Percentiles rank a stretch among this genome's conserved stretches.
Evolutionary conservation across 2,329 filamentous ascomycete genomes (phyloP).

Genomic region (Penicillium expansum): DNA sequence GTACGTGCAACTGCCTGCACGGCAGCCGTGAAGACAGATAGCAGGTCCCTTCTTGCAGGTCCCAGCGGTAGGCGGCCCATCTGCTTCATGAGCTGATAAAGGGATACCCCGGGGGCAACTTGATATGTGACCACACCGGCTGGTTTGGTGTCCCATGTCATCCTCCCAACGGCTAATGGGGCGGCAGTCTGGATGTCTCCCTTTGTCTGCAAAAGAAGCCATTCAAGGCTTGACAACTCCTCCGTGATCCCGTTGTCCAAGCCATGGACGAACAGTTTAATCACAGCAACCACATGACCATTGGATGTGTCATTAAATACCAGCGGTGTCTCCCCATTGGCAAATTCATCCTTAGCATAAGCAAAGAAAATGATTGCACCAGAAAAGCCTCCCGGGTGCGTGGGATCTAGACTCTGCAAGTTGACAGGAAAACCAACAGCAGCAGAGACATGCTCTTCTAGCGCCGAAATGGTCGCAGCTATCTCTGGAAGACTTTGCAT

Average conservation of each 20-base stretch:
- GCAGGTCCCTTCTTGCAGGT: background rate
- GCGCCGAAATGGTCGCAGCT: background rate
- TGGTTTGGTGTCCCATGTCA: background rate
- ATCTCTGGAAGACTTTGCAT: background rate
- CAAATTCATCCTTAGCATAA: background rate
- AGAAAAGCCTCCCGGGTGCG: background rate
- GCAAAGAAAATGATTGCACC: slow-evolving; percentile 3
- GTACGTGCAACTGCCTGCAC: background rate
- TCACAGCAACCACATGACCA: background rate
- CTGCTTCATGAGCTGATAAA: slow-evolving; percentile 1
- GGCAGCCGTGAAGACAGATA: background rate
- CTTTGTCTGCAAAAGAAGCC: background rate
- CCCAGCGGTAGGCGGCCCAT: background rate
- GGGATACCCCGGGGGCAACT: background rate
- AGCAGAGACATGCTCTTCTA: slow-evolving; percentile 1
- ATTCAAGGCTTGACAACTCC: slow-evolving; percentile 1
- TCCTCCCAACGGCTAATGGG: background rate
- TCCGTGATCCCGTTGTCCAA: slow-evolving; percentile 1
- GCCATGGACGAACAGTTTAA: background rate
- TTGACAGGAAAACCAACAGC: background rate
- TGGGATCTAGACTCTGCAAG: background rate
- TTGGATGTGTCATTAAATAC: background rate
- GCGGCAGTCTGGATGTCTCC: background rate
- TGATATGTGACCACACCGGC: background rate
- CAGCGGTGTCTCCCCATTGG: background rate